Conservation (phyloP, 139 green algal genomes). For the Closterium sp. region DNA sequence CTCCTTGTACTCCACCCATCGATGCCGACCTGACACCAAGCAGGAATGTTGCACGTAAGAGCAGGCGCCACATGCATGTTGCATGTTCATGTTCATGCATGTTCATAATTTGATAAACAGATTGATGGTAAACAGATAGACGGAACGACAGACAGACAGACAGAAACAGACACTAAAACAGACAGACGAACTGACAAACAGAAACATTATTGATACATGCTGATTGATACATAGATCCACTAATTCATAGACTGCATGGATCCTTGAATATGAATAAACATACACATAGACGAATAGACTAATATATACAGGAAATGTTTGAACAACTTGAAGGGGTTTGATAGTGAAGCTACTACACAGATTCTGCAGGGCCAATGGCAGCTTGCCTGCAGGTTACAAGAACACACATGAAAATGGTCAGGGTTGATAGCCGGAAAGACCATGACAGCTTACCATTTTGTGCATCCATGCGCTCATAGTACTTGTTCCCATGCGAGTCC, state of each 20-base stretch:
- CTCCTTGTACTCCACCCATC: constrained; percentile 73
- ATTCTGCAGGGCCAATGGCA: too few relatives aligned
- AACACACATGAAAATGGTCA: too few relatives aligned
- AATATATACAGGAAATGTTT: not conserved
- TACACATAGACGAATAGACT: too few relatives aligned
- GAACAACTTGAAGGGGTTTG: not conserved
- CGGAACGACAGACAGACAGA: not conserved
- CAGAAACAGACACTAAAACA: not conserved
- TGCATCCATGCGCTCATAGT: constrained; percentile 40
- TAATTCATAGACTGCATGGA: too few relatives aligned
- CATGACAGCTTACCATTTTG: constrained; percentile 11
- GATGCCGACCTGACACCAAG: constrained; percentile 55
- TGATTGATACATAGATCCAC: too few relatives aligned
- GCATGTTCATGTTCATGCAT: not conserved
- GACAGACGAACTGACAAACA: not conserved
- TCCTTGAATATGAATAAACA: too few relatives aligned
- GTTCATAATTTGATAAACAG: too few relatives aligned
- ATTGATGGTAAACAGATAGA: not conserved
- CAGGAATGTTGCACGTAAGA: not conserved
- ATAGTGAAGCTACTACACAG: not conserved
- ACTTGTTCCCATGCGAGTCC: constrained; percentile 46
- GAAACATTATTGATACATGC: too few relatives aligned
- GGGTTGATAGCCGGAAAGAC: too few relatives aligned
- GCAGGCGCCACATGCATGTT: not conserved
- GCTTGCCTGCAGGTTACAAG: too few relatives aligned